Base-by-base conservation (phyloP, 2,329 filamentous ascomycete species). In the Alternaria postmessia region DNA sequence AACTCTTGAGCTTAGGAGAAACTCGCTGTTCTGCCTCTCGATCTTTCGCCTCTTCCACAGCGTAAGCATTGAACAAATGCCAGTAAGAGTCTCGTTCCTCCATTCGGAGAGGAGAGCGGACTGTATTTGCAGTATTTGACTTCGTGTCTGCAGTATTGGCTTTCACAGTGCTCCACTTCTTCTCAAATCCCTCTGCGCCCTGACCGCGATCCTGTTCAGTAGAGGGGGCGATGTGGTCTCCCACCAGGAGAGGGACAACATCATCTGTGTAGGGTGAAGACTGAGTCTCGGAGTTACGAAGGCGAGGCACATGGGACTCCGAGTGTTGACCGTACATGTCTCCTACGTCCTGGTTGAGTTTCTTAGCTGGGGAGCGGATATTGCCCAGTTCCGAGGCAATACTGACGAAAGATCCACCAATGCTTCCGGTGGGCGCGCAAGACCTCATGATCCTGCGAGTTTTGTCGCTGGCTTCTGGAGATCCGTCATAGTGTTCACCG, bases 1-100 rank as follows among this genome's bases (percentile, higher is more conserved):
- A 42, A 9, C 48, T 53, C 6, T 22, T 53, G 49, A 58, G 49
- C 49, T 58, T 42, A n/a, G 46, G 46, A 38, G 20, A 42, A 26
- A 30, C 30, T 14, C 7, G 20, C 16, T 41, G 22, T 24, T 36
- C n/a, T 47, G 18, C 8, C 7, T 16, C 20, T 24, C 7, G 18
- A 5, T 39, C n/a, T 32, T 36, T n/a, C 38, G 36, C 28, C 11
- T 14, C 22, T 7, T 14, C n/a, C 11, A 14, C 32, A 39, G 18
- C 20, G 4, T 7, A 28, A 49, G 30, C 20, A 36, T 14, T 16
- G 2, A 22, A 7, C 5, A 8, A 34, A 28, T 20, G 30, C 3
- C 36, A 9, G 16, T 7, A 6, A 38, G 16, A 14, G 16, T 28
- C 26, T 1, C 1, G 14, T 24, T 28, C 24, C 24, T 16, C 14